A percentile compares a stretch with the other conserved stretches of the same genome.
Conservation (phyloP, 108 stramenopile genomes). For the Skeletonema grethae region DNA sequence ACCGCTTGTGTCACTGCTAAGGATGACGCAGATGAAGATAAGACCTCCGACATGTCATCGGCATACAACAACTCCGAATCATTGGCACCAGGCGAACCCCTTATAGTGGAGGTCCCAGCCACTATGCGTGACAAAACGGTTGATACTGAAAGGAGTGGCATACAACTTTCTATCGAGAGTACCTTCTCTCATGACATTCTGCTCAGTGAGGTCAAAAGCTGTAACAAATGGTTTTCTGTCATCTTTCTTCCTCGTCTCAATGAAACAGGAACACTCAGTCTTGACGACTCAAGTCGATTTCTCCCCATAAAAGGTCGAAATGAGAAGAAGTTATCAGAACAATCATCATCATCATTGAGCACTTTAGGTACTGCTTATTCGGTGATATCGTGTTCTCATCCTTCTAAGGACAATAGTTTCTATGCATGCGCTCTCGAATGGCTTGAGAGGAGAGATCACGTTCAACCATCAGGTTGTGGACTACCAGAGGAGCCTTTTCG, state of each 20-base stretch:
- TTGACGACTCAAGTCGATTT: neutral
- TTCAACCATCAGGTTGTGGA: slow-evolving; percentile 80
- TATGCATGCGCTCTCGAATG: slow-evolving; percentile 69
- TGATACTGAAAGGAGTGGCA: neutral
- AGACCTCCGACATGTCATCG: neutral
- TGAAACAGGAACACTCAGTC: neutral
- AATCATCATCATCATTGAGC: slow-evolving; percentile 4
- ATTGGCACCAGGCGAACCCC: neutral
- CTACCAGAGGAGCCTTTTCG: slow-evolving; percentile 7
- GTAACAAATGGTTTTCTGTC: slow-evolving; percentile 42
- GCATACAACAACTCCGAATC: neutral
- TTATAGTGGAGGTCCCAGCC: slow-evolving; percentile 16
- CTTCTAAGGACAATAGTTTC: slow-evolving; percentile 28
- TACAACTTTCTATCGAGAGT: slow-evolving; percentile 27
- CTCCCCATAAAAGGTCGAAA: slow-evolving; percentile 27
- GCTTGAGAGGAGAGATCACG: slow-evolving; percentile 55
- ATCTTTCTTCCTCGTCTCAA: slow-evolving; percentile 12
- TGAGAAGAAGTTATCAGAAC: neutral
- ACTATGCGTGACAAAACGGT: slow-evolving; percentile 16
- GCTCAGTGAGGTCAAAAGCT: slow-evolving; percentile 40
- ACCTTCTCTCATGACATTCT: slow-evolving; percentile 40
- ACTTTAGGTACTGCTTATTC: slow-evolving; percentile 29
- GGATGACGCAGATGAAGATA: neutral
- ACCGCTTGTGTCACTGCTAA: neutral
- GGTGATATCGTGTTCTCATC: slow-evolving; percentile 24